Percentiles rank a stretch among this genome's conserved stretches.
These are phyloP conservation scores for Hyaloperonospora arabidopsidis DNA, from an alignment of 352 stramenopile species.

Conservation along the genomic window DNA sequence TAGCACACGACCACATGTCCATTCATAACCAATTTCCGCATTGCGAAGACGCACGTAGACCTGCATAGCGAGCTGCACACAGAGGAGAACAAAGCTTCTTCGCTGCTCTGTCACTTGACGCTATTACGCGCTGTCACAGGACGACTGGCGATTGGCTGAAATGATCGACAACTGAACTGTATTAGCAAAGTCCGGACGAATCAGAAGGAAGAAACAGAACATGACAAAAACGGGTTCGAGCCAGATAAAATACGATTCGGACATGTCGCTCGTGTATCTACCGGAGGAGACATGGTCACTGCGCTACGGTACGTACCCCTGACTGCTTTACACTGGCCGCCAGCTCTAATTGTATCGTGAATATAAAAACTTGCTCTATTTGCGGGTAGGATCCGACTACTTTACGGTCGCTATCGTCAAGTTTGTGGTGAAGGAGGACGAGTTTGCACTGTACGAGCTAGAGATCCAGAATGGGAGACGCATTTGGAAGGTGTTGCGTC, in stretches of 20 bases:
- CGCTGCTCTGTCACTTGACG: conserved; percentile 19
- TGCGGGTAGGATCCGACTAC: conserved; percentile 49
- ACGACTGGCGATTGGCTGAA: conserved; percentile 12
- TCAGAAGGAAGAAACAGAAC: neutral
- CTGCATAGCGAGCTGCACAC: conserved; percentile 25
- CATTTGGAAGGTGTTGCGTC: conserved; percentile 57
- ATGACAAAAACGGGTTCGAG: neutral
- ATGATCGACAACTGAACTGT: neutral
- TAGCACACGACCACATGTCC: conserved; percentile 36
- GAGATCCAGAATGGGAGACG: conserved; percentile 61
- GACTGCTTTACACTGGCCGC: too few relatives aligned
- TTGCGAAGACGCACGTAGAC: conserved; percentile 52
- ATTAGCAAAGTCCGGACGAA: conserved; percentile 8
- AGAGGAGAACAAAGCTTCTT: conserved; percentile 5
- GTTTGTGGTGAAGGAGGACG: conserved; percentile 37
- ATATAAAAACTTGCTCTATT: too few relatives aligned
- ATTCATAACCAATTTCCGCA: conserved; percentile 32
- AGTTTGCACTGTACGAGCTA: conserved; percentile 59
- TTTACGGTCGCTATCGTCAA: conserved; percentile 62
- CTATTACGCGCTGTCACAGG: conserved; percentile 24
- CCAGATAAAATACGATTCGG: conserved; percentile 8
- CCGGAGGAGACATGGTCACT: conserved; percentile 60
- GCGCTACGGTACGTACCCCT: conserved; percentile 61
- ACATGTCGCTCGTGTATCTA: conserved; percentile 72
- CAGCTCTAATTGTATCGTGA: too few relatives aligned